Percentiles rank a stretch among this genome's conserved stretches.
Conservation (phyloP, 2,329 filamentous ascomycete genomes). For the Stagonosporopsis rhizophila region DNA sequence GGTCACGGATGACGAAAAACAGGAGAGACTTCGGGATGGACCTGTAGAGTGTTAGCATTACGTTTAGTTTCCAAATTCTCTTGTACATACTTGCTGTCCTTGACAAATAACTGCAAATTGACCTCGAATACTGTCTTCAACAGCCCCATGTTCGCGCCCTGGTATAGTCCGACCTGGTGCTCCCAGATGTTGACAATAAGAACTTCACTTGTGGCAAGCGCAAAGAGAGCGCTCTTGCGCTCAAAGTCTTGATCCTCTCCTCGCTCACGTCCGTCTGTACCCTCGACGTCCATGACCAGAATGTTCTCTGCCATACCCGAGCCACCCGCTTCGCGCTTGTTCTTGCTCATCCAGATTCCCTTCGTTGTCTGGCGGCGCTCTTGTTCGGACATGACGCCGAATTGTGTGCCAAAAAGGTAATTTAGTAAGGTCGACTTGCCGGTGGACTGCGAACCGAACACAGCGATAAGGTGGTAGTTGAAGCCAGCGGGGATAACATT, state of each 20-base stretch:
- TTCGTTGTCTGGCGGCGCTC: constrained; percentile 97
- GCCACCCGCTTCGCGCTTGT: constrained; percentile 68
- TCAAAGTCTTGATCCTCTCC: constrained; percentile 99
- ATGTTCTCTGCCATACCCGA: constrained; percentile 92
- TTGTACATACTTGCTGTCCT: constrained; percentile 80
- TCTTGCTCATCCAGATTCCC: constrained; percentile 99
- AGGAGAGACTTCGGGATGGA: constrained; percentile 88
- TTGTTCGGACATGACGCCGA: constrained; percentile 96
- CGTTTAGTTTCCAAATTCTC: background rate
- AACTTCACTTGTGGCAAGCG: constrained; percentile 95
- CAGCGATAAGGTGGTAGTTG: constrained; percentile 99
- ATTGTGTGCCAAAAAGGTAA: constrained; percentile 91
- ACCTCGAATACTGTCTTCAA: constrained; percentile 99
- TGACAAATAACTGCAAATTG: constrained; percentile 94
- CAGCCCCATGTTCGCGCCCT: constrained; percentile 98
- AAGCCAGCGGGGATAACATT: constrained; percentile 88
- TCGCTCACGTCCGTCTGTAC: constrained; percentile 92
- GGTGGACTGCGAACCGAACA: constrained; percentile 98
- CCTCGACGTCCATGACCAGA: constrained; percentile 98
- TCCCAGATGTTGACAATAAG: constrained; percentile 99
- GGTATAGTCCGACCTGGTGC: constrained; percentile 96
- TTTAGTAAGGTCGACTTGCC: constrained; percentile 98
- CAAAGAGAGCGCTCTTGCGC: constrained; percentile 96
- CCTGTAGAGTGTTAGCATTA: constrained; percentile 55
- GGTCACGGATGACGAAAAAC: constrained; percentile 98